phyloP scores from a whole-genome alignment of 768 basidiomycete genomes.

The Russula virescens region DNA sequence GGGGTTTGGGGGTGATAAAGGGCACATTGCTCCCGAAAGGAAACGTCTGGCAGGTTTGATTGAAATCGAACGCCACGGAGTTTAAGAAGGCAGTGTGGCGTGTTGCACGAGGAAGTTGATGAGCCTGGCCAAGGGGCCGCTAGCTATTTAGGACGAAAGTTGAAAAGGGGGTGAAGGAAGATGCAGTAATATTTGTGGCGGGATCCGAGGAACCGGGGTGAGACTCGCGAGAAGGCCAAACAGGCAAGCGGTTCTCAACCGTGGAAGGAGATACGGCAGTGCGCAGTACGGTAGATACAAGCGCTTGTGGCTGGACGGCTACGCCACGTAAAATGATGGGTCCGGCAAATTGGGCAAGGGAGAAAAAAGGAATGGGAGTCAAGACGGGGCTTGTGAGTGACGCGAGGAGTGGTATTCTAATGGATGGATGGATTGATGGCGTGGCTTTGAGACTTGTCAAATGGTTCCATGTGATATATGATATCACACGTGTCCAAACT shows the following conservation, averaged over 20 bases:
- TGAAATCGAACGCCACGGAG: slow-evolving; percentile 19
- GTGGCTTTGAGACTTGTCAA: too few relatives aligned
- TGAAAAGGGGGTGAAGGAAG: not conserved
- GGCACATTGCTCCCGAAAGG: not conserved
- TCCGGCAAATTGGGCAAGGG: not conserved
- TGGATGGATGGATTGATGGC: not conserved
- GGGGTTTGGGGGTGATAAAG: slow-evolving; percentile 4
- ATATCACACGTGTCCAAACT: slow-evolving; percentile 10
- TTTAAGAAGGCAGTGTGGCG: slow-evolving; percentile 13
- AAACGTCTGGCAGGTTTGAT: not conserved
- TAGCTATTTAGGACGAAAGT: not conserved
- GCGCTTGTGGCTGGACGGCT: slow-evolving; percentile 17
- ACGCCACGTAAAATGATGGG: slow-evolving; percentile 13
- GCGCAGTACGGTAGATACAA: slow-evolving; percentile 1
- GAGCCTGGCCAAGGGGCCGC: not conserved
- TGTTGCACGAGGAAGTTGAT: not conserved
- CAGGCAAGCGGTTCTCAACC: not conserved
- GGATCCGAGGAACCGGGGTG: slow-evolving; percentile 6
- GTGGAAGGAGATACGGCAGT: slow-evolving; percentile 1
- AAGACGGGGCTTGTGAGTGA: too few relatives aligned
- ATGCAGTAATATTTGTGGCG: not conserved
- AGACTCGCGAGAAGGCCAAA: not conserved
- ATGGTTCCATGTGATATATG: too few relatives aligned
- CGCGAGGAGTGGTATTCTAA: not conserved
- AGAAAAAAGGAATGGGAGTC: too few relatives aligned